phyloP scores from a whole-genome alignment of 371 early-diverging fungal genomes.

The Catenaria anguillulae region DNA sequence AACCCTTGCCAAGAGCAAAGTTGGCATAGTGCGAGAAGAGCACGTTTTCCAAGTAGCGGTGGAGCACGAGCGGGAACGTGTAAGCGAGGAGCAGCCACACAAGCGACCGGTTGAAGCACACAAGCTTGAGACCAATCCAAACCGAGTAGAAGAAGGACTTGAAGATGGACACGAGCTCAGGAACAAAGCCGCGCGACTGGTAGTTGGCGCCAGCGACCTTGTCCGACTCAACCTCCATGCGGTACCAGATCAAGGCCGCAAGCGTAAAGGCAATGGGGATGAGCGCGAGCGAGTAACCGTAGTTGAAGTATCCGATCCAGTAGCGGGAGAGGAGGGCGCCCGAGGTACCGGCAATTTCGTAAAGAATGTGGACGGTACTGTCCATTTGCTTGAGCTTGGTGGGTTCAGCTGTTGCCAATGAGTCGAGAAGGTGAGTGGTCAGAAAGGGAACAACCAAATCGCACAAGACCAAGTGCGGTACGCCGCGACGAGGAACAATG shows the following conservation, averaged over 20 bases:
- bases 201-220: background rate
- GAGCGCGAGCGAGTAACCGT: slow-evolving; percentile 22
- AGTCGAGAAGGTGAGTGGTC: too few species aligned
- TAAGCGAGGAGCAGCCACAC: slow-evolving; percentile 36
- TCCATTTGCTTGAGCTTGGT: slow-evolving; percentile 37
- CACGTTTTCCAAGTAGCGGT: slow-evolving; percentile 33
- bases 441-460: too few species aligned
- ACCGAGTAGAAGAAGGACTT: slow-evolving; percentile 21
- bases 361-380: slow-evolving; percentile 30
- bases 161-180: slow-evolving; percentile 15
- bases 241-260: slow-evolving; percentile 24
- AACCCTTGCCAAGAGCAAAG: slow-evolving; percentile 19
- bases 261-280: slow-evolving; percentile 26
- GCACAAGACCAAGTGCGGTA: too few species aligned
- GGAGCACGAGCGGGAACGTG: slow-evolving; percentile 29
- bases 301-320: slow-evolving; percentile 24
- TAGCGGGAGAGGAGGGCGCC: slow-evolving; percentile 31
- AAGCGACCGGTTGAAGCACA: slow-evolving; percentile 27
- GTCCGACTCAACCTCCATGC: background rate
- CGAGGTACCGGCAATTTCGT: slow-evolving; percentile 34
- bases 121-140: slow-evolving; percentile 20
- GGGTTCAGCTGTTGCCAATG: too few species aligned
- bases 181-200: too few species aligned
- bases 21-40: slow-evolving; percentile 28
- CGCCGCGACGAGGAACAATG: too few species aligned